Base-by-base conservation (phyloP, 2,329 filamentous ascomycete species). In the Clarireedia hainanense region DNA sequence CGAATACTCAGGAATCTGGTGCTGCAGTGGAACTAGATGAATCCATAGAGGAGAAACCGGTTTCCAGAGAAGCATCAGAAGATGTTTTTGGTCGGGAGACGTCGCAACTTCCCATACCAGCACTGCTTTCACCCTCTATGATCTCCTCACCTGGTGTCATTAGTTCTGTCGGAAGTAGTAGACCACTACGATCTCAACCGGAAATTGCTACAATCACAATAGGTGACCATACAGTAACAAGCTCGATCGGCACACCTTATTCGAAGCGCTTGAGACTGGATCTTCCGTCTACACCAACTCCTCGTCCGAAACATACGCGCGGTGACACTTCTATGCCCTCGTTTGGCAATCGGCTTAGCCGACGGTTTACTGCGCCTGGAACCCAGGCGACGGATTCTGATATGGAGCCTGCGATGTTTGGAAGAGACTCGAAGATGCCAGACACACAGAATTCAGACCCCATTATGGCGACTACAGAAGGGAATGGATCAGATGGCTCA, bases 201-300 rank as follows among this genome's bases (percentile, higher is more conserved):
- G 63, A 67, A 52, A 62, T 62, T n/a, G 67, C 68, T 15, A 70
- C 66, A 14, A 69, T 70, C 40, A 69, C 64, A 3, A 70, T 69
- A 52, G 68, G 66, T 17, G 61, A 68, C 30, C 62, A 67, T 26
- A 69, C 65, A 3, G 57, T 65, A 14, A 69, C 63, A 6, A 68
- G 67, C 37, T 61, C 63, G 17, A 65, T 70, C 53, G 67, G 67
- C 10, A 64, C 60, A 2, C 63, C 63, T 27, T 53, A 47, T 39
- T 59, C 60, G 1, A 69, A 68, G 45, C 60, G 63, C 52, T 48
- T 60, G 48, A 58, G 60, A 34, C 48, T 53, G 9, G 60, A 61
- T 12, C 49, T 52, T 42, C 23, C 17, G 23, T 23, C 53, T 7
- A 58, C 43, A 10, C 27, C 27, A 34, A 55, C 56, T 15, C 42